Evolutionary conservation across 306 rosid species (phyloP), one percentile per base, ranked within the genome.

Genomic region (Prunus dulcis): DNA sequence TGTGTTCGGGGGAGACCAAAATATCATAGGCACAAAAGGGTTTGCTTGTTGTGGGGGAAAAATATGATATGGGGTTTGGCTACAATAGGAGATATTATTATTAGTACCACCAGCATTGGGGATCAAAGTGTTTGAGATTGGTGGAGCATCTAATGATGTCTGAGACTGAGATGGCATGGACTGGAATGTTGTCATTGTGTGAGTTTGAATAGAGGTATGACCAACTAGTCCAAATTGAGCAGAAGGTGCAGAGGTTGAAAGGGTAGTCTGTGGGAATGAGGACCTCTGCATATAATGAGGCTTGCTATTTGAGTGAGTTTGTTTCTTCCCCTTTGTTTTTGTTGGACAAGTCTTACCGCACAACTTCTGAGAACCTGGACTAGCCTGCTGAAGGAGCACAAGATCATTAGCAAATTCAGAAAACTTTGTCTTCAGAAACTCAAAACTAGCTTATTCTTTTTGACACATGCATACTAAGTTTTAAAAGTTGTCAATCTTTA

Each of bases 1-100:
- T 77, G 88, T 74, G 79, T 77, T 91, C 66, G 92, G 88, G 70
- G 90, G 92, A 62, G 91, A 96, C 98, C 97, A 93, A 84, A 82
- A 93, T 85, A 88, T 80, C 64, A 88, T 64, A 64, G 98, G 97
- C 34, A 93, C 79, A 78, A 87, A 88, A 49, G 87, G 67, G 77
- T 82, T 84, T 69, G 88, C 38, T 82, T 81, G 79, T 53, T 76
- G 88, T 38, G 91, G 91, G 17, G 87, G 86, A 62, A 85, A 75
- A 78, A 86, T 76, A 34, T 77, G 82, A 77, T 70, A 74, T 34
- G 90, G 81, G 74, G 74, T 46, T 32, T 79, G 87, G 70, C 68
- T 78, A 28, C 28, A 74, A 63, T 34, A 83, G 19, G 85, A 49
- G 84, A 77, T 57, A 65, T 64, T 66, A 52, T 55, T 79, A 61